A percentile compares a stretch with the other conserved stretches of the same genome.
phyloP scores from a whole-genome alignment of 2,329 filamentous ascomycete genomes.

The Exutisphaerella laricina region DNA sequence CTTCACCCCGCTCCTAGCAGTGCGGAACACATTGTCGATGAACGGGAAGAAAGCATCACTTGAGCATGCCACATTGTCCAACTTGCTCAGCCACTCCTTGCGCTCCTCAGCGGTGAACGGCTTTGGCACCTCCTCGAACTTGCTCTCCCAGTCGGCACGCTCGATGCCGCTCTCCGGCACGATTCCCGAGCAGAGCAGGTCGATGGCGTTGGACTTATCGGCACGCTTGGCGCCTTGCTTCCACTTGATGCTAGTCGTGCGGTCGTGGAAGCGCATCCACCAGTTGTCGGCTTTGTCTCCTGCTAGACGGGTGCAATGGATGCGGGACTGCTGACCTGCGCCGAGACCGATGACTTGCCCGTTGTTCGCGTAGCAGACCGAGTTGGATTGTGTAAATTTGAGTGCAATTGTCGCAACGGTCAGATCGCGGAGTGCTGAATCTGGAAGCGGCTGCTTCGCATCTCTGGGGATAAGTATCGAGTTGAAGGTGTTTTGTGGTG shows the following conservation, averaged over 20 bases:
- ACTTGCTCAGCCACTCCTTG: conserved; percentile 75
- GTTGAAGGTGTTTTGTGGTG: conserved; percentile 72
- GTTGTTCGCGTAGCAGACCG: conserved; percentile 92
- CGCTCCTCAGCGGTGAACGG: conserved; percentile 81
- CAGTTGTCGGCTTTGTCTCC: conserved; percentile 99
- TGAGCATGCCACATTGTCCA: conserved; percentile 76
- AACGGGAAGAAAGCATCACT: conserved; percentile 99
- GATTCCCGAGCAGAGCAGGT: conserved; percentile 86
- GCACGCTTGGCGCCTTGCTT: conserved; percentile 95
- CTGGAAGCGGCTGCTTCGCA: conserved; percentile 58
- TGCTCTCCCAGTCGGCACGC: conserved; percentile 75
- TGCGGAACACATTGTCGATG: conserved; percentile 94
- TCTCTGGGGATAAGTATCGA: conserved; percentile 84
- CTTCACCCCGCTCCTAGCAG: conserved; percentile 81
- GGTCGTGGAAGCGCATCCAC: conserved; percentile 98
- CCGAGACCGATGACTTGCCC: conserved; percentile 92
- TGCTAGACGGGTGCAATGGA: conserved; percentile 95
- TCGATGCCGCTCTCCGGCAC: conserved; percentile 75
- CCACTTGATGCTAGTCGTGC: conserved; percentile 84
- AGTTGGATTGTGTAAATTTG: conserved; percentile 99
- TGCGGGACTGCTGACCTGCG: conserved; percentile 93
- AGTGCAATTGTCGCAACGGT: conserved; percentile 94
- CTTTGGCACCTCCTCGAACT: conserved; percentile 83
- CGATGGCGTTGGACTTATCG: conserved; percentile 97
- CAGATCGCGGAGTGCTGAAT: conserved; percentile 78